Evolutionary conservation across 106 monocot species (phyloP).

Genomic region (Allium cepa): DNA sequence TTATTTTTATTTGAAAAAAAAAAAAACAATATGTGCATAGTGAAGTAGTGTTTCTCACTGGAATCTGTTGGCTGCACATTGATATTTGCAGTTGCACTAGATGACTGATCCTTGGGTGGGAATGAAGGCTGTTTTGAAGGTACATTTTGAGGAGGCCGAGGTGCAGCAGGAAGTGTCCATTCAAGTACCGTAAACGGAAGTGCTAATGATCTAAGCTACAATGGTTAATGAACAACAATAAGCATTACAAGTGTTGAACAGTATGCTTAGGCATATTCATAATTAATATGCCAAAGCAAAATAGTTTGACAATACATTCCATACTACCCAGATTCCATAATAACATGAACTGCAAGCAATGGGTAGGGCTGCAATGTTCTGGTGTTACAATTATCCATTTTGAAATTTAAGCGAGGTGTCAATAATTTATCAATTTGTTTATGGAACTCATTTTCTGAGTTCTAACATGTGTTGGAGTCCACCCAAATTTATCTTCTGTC

Average conservation of each 20-base stretch:
- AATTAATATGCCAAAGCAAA: background rate
- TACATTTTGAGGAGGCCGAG: conserved; percentile 65
- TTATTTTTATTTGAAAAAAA: too few species aligned
- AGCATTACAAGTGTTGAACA: conserved; percentile 1
- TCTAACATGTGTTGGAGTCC: too few species aligned
- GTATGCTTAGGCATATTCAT: background rate
- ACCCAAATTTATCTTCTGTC: too few species aligned
- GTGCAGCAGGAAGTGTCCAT: conserved; percentile 92
- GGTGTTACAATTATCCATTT: too few species aligned
- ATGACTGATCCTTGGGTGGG: conserved; percentile 35
- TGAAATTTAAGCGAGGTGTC: too few species aligned
- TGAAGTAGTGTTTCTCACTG: conserved; percentile 30
- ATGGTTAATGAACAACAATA: conserved; percentile 10
- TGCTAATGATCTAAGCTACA: conserved; percentile 98
- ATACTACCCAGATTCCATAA: too few species aligned
- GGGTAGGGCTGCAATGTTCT: too few species aligned
- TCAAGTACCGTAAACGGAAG: conserved; percentile 99
- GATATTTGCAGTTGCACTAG: conserved; percentile 18
- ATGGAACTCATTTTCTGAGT: too few species aligned
- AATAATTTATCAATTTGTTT: too few species aligned
- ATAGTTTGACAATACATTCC: background rate
- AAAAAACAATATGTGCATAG: background rate
- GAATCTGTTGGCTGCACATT: conserved; percentile 35
- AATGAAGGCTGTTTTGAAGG: conserved; percentile 50
- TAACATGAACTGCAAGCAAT: too few species aligned